Percentiles rank a stretch among this genome's conserved stretches.
phyloP scores from a whole-genome alignment of 75 land plant species.

The Sequoia sempervirens region DNA sequence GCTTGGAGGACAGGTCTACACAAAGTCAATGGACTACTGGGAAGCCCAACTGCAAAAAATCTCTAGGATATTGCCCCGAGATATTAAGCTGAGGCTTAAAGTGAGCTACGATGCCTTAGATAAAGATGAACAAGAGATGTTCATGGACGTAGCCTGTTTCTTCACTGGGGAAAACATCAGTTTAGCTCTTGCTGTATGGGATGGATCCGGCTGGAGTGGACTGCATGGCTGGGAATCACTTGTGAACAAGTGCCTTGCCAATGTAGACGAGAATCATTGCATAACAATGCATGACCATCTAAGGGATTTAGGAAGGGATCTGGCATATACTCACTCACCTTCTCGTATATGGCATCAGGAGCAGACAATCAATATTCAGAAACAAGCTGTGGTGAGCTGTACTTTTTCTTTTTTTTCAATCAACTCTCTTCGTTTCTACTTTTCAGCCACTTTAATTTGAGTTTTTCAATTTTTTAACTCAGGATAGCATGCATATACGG shows the following conservation, averaged over 20 bases:
- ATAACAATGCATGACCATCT: conserved; percentile 5
- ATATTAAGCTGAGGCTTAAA: background rate
- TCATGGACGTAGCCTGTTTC: background rate
- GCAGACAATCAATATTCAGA: background rate
- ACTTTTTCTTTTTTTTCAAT: background rate
- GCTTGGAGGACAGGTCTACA: background rate
- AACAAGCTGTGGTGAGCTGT: background rate
- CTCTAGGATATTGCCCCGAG: background rate
- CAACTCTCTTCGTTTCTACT: background rate
- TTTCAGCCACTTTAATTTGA: background rate
- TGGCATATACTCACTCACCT: background rate
- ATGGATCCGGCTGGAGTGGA: background rate
- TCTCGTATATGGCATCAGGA: background rate
- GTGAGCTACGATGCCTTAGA: background rate
- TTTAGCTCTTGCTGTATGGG: background rate
- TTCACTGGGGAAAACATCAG: background rate
- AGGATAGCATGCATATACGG: background rate
- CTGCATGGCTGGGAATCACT: background rate
- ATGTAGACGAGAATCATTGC: background rate
- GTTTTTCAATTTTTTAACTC: background rate
- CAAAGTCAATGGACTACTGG: background rate
- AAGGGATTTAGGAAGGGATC: background rate
- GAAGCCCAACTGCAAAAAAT: background rate
- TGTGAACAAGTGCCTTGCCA: background rate
- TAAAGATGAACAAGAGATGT: background rate